phyloP scores from a whole-genome alignment of 192 early-diverging fungal species.

The Coemansia reversa region DNA sequence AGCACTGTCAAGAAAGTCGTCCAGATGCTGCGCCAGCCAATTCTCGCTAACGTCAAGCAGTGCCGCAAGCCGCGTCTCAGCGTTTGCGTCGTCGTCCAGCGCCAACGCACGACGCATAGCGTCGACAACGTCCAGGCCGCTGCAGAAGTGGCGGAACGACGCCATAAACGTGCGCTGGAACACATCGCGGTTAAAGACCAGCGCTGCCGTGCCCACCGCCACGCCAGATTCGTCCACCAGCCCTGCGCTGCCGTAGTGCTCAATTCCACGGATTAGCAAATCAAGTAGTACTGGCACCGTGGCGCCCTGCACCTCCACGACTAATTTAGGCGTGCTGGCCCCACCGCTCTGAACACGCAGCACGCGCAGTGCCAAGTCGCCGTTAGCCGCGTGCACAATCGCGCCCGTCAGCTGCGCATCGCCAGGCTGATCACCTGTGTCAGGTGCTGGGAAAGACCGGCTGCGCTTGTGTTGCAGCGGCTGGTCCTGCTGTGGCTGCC shows the following conservation, averaged over 20 bases:
- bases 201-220: conserved; percentile 25
- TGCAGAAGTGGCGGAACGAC: conserved; percentile 66
- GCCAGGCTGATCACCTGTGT: conserved; percentile 12
- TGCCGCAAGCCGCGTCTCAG: conserved; percentile 18
- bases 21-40: conserved; percentile 61
- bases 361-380: conserved; percentile 45
- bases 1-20: conserved; percentile 65
- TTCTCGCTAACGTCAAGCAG: conserved; percentile 62
- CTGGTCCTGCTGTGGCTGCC: neutral
- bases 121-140: conserved; percentile 46
- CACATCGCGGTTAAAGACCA: conserved; percentile 53
- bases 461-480: conserved; percentile 49
- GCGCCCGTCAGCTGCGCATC: conserved; percentile 41
- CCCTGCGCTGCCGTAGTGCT: conserved; percentile 29
- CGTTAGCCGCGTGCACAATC: conserved; percentile 43
- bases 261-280: conserved; percentile 60
- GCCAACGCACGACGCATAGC: conserved; percentile 29
- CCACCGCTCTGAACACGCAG: conserved; percentile 37
- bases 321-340: conserved; percentile 22
- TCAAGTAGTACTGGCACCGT: conserved; percentile 59
- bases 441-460: conserved; percentile 42
- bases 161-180: conserved; percentile 61
- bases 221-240: conserved; percentile 55
- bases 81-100: conserved; percentile 30
- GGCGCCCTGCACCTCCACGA: conserved; percentile 65